These are phyloP conservation scores for Avena sativa DNA, from an alignment of 176 grass and related monocot species.

Conservation along the genomic window DNA sequence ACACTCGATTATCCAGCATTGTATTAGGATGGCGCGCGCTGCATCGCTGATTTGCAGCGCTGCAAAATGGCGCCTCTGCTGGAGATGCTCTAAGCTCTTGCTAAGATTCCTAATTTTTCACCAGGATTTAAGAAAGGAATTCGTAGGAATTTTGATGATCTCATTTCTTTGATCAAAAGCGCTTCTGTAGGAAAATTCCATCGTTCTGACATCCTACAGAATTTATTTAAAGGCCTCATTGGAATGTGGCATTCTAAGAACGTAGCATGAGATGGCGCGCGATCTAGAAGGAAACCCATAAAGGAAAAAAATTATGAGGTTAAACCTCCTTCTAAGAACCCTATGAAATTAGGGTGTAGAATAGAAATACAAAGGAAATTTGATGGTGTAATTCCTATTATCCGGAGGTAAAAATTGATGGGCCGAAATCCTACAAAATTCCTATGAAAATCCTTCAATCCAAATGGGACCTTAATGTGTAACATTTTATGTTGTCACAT, in stretches of 20 bases:
- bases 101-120: constrained; percentile 4
- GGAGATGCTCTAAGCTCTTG: not conserved
- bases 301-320: not conserved
- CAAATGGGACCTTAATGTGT: not conserved
- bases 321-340: not conserved
- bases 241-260: not conserved
- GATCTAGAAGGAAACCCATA: not conserved
- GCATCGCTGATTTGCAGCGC: too few relatives aligned
- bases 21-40: too few relatives aligned
- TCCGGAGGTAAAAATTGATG: not conserved
- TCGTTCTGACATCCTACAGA: not conserved
- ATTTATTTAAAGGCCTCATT: not conserved
- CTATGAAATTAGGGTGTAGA: not conserved
- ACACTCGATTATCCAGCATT: too few relatives aligned
- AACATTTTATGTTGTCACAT: not conserved
- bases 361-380: not conserved
- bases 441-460: not conserved
- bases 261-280: not conserved
- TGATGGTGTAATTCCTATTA: not conserved
- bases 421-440: not conserved
- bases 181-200: not conserved
- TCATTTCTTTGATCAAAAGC: constrained; percentile 5
- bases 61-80: too few relatives aligned
- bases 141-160: not conserved
- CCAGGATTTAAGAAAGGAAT: not conserved